Base-by-base conservation (phyloP, 805 yeast genomes). In the Candida suzukii region DNA sequence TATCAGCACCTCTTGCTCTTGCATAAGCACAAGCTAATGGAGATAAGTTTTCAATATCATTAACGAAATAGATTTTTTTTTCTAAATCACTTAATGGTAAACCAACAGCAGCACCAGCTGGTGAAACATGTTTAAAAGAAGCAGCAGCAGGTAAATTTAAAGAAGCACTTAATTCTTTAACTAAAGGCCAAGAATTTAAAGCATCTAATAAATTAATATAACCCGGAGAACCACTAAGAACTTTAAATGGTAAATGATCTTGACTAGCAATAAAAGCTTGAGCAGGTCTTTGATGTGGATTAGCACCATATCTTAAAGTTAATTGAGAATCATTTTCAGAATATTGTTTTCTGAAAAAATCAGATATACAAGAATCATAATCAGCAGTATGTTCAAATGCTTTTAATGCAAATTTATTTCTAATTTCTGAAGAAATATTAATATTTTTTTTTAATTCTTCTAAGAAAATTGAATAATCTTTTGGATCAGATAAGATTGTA, bases 281-380 rank as follows among this genome's bases (percentile, higher is more conserved):
- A 25, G 99, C 97, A 38, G 99, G 99, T 68, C 88, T 93, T 74
- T 93, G 99, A 67, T 93, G 98, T 46, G 99, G 99, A 73, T 93
- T 93, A 45, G 96, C 96, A 64, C 99, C 99, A 66, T 93, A 93
- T 73, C 99, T 83, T 57, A 93, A 76, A 24, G 97, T 91, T 66
- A 93, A 74, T 76, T 91, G 98, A 41, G 93, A 76, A 37, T 69
- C 71, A 62, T 81, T 84, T 70, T 91, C 98, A 39, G 95, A 77
- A 72, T 93, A 93, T 69, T 88, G 90, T 71, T 88, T 93, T 74
- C 99, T 82, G 80, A 93, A 93, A 66, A 88, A 93, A 70, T 93
- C 99, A 43, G 96, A 78, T 60, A 93, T 93, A 43, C 95, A 87
- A 44, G 88, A 78, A 64, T 93, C 99, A 68, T 93, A 93, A 66